Evolutionary conservation across 176 grass and related monocot genomes (phyloP).

Genomic region (Dendrocalamus sinicus): DNA sequence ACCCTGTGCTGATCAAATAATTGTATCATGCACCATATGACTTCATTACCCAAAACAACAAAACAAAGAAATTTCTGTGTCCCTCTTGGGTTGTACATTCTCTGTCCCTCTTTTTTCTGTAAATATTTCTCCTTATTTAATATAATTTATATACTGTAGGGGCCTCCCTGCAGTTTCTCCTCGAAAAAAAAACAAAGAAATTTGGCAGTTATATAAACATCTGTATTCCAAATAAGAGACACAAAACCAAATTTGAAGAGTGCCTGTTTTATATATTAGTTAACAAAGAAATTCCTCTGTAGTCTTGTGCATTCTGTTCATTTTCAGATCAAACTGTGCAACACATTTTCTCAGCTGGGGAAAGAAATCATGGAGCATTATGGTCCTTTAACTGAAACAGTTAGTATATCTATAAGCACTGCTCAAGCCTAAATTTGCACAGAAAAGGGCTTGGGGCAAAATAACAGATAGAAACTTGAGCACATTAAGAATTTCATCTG

Average conservation of each 20-base stretch:
- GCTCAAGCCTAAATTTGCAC: slow-evolving; percentile 30
- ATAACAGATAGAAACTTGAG: slow-evolving; percentile 26
- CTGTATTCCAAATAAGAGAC: slow-evolving; percentile 17
- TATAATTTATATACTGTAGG: too few relatives aligned
- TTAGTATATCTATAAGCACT: slow-evolving; percentile 29
- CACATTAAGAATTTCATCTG: slow-evolving; percentile 15
- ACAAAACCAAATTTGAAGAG: slow-evolving; percentile 23
- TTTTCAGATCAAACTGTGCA: neutral
- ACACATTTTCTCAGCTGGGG: neutral
- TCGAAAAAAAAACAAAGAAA: slow-evolving; percentile 17
- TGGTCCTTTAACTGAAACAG: neutral
- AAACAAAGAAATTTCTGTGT: slow-evolving; percentile 4
- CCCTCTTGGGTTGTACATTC: too few relatives aligned
- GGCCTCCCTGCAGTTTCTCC: too few relatives aligned
- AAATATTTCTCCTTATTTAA: too few relatives aligned
- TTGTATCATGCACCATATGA: slow-evolving; percentile 50
- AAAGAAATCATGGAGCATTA: neutral
- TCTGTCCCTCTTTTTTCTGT: too few relatives aligned
- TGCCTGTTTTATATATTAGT: slow-evolving; percentile 15
- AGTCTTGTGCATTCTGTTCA: neutral
- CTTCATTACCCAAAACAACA: slow-evolving; percentile 4
- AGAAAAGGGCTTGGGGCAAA: slow-evolving; percentile 9
- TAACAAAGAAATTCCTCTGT: slow-evolving; percentile 20
- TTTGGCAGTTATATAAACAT: slow-evolving; percentile 19
- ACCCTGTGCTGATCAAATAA: slow-evolving; percentile 77